phyloP scores from a whole-genome alignment of 2,329 filamentous ascomycete species.

The Thermothelomyces thermophilus region DNA sequence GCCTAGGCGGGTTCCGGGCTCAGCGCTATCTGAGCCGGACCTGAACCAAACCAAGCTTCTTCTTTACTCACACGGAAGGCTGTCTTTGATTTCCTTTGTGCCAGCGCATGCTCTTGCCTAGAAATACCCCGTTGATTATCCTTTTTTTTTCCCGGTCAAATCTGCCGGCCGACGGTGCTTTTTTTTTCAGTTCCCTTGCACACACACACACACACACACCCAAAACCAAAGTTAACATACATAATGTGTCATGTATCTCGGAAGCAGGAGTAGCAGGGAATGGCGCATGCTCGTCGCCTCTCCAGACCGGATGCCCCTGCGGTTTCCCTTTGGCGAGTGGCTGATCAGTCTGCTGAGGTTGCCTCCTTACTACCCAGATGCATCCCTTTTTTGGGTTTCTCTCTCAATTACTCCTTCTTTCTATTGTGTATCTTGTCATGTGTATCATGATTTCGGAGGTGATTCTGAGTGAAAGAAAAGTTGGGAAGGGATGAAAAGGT shows the following conservation, averaged over 20 bases:
- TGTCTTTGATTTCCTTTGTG: background rate
- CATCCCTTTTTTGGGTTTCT: background rate
- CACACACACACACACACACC: too few relatives aligned
- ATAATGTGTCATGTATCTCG: constrained; percentile 17
- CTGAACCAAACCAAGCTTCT: background rate
- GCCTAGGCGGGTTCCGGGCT: constrained; percentile 21
- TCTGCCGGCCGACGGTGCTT: constrained; percentile 7
- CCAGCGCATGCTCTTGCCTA: constrained; percentile 4
- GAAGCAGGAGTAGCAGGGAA: constrained; percentile 2
- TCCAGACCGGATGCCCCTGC: background rate
- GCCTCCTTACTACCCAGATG: background rate
- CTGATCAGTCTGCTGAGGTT: background rate
- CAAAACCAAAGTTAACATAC: background rate
- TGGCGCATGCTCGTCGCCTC: background rate
- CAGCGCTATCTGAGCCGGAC: background rate
- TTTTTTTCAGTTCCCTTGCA: constrained; percentile 1
- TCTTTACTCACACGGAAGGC: background rate
- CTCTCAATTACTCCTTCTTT: background rate
- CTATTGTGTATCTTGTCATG: background rate
- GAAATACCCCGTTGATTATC: constrained; percentile 8
- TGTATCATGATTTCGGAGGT: background rate
- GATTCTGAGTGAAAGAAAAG: background rate
- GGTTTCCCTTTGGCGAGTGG: background rate
- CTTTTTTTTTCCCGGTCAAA: too few relatives aligned
- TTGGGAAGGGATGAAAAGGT: background rate